Evolutionary conservation across 2,329 filamentous ascomycete species (phyloP).

Genomic region (Pochonia chlamydosporia): DNA sequence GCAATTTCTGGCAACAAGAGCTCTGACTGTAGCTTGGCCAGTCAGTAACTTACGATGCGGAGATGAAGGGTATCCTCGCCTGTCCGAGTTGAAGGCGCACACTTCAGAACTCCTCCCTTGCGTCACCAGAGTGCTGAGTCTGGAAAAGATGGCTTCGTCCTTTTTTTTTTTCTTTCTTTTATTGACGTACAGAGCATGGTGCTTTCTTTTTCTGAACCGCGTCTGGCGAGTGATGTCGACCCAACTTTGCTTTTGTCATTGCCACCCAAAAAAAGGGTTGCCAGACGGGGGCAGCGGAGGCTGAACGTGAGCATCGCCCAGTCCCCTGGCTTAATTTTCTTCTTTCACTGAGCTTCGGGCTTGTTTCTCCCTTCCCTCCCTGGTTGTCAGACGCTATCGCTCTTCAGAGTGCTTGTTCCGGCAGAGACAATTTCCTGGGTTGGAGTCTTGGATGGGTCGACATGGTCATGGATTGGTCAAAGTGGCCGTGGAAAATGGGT

Average conservation of each 20-base stretch:
- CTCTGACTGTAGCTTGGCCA: too few relatives aligned
- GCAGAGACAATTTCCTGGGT: constrained; percentile 4
- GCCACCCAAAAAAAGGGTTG: not conserved
- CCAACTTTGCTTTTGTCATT: not conserved
- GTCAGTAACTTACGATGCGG: too few relatives aligned
- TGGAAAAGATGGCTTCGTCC: too few relatives aligned
- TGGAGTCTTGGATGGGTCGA: not conserved
- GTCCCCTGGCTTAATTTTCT: not conserved
- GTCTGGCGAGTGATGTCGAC: not conserved
- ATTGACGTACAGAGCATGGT: too few relatives aligned
- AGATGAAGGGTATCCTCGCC: too few relatives aligned
- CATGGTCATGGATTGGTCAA: not conserved
- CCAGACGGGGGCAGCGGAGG: not conserved
- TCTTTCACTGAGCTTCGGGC: not conserved
- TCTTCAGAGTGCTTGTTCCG: not conserved
- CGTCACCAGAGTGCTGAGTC: too few relatives aligned
- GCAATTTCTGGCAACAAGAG: too few relatives aligned
- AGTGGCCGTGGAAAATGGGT: not conserved
- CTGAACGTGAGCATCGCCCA: too few relatives aligned
- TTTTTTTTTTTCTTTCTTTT: not conserved
- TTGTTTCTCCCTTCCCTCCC: not conserved
- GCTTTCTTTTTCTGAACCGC: not conserved
- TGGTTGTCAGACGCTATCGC: not conserved
- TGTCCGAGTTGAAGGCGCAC: too few relatives aligned
- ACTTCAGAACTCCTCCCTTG: too few relatives aligned